phyloP scores from a whole-genome alignment of 2,329 filamentous ascomycete species.

The Fusarium algeriense region DNA sequence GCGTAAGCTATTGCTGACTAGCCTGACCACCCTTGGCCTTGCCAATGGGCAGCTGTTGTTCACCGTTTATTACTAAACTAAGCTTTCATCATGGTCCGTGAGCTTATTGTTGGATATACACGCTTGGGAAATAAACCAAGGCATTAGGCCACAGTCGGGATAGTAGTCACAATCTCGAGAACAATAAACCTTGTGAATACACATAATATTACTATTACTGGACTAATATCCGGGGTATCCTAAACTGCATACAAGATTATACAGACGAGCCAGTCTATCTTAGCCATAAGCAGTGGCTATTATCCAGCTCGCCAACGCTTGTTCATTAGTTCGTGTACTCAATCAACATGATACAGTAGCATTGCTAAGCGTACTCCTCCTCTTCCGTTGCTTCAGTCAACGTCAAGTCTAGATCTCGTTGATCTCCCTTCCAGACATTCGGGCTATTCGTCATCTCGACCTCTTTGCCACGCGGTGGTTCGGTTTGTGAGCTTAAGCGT shows the following conservation, averaged over 20 bases:
- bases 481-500: not conserved
- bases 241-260: not conserved
- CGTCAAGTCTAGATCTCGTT: slow-evolving; percentile 11
- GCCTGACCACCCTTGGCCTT: not conserved
- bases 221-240: not conserved
- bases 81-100: too few relatives aligned
- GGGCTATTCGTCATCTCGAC: not conserved
- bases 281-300: not conserved
- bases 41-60: not conserved
- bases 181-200: too few relatives aligned
- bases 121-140: too few relatives aligned
- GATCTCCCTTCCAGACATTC: slow-evolving; percentile 14
- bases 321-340: not conserved
- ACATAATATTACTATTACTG: not conserved
- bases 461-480: not conserved
- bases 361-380: not conserved
- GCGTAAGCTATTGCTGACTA: not conserved
- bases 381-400: slow-evolving; percentile 25
- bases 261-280: not conserved
- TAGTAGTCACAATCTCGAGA: too few relatives aligned
- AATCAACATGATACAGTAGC: not conserved
- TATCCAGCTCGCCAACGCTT: too few relatives aligned
- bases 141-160: too few relatives aligned
- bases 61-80: not conserved
- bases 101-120: too few relatives aligned